A percentile compares a stretch with the other conserved stretches of the same genome.
These are phyloP conservation scores for Cnidoscolus chayamansa DNA, from an alignment of 441 rosid species.

Conservation along the genomic window DNA sequence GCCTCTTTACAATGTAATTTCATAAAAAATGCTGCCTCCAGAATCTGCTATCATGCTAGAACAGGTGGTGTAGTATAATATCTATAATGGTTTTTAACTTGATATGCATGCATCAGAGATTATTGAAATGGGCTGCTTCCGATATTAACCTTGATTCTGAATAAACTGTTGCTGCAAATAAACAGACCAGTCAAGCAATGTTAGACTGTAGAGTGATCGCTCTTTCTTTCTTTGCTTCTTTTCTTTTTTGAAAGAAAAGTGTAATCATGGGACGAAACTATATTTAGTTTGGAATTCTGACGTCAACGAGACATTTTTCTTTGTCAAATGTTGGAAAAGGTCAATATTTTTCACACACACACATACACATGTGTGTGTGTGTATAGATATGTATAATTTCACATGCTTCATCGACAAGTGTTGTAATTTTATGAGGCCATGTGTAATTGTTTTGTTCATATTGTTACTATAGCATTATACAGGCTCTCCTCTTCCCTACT, in stretches of 20 bases:
- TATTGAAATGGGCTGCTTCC: neutral
- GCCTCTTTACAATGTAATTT: neutral
- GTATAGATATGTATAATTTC: neutral
- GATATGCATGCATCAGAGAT: neutral
- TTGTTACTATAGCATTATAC: neutral
- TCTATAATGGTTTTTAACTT: neutral
- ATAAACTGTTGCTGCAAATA: constrained; percentile 3
- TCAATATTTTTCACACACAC: no score
- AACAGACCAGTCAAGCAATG: neutral
- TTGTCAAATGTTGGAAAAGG: neutral
- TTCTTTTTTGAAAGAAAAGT: no score
- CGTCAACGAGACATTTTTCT: neutral
- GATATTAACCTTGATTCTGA: neutral
- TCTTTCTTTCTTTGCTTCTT: no score
- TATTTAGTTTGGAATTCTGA: neutral
- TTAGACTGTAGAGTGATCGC: neutral
- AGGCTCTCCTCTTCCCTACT: neutral
- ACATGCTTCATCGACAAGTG: neutral
- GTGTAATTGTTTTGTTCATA: neutral
- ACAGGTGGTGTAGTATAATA: neutral
- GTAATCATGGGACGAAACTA: neutral
- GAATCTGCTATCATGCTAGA: neutral
- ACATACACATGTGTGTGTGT: no score
- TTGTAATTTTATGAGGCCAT: neutral
- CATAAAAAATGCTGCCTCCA: neutral